phyloP scores from a whole-genome alignment of 2,329 filamentous ascomycete genomes.

The Monosporascus sp. region DNA sequence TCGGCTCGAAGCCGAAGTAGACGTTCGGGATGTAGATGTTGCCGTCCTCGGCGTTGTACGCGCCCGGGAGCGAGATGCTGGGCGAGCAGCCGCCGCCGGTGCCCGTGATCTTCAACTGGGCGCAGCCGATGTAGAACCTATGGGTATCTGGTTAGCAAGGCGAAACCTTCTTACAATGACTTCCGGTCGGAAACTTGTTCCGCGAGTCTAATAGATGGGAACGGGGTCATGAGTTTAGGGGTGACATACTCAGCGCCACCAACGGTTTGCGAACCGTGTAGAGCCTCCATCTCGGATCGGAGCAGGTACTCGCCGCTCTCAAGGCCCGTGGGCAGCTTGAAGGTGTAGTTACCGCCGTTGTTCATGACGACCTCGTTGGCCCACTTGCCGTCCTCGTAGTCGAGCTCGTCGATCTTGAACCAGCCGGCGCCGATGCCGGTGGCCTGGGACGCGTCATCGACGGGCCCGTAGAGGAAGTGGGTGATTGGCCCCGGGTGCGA shows the following conservation, averaged over 20 bases:
- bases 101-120: conserved; percentile 25
- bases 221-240: no score
- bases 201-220: no score
- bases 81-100: conserved; percentile 23
- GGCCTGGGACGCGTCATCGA: conserved; percentile 60
- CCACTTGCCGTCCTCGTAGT: conserved; percentile 18
- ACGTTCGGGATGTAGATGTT: conserved; percentile 25
- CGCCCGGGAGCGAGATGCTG: conserved; percentile 24
- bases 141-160: no score
- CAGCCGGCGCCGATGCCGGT: conserved; percentile 40
- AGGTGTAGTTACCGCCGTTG: conserved; percentile 17
- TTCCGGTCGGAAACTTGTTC: no score
- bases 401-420: conserved; percentile 23
- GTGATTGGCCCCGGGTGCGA: conserved; percentile 32
- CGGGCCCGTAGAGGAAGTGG: conserved; percentile 28
- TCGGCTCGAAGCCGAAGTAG: conserved; percentile 28
- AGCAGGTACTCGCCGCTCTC: conserved; percentile 28
- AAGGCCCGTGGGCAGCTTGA: conserved; percentile 22
- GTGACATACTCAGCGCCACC: conserved; percentile 21
- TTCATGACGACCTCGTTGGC: conserved; percentile 19
- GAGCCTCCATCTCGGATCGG: conserved; percentile 29
- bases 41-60: conserved; percentile 22
- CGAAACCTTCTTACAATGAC: no score
- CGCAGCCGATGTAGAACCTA: conserved; percentile 26
- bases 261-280: conserved; percentile 22